Conservation (phyloP, 2,329 filamentous ascomycete genomes). For the Didymella lethalis region DNA sequence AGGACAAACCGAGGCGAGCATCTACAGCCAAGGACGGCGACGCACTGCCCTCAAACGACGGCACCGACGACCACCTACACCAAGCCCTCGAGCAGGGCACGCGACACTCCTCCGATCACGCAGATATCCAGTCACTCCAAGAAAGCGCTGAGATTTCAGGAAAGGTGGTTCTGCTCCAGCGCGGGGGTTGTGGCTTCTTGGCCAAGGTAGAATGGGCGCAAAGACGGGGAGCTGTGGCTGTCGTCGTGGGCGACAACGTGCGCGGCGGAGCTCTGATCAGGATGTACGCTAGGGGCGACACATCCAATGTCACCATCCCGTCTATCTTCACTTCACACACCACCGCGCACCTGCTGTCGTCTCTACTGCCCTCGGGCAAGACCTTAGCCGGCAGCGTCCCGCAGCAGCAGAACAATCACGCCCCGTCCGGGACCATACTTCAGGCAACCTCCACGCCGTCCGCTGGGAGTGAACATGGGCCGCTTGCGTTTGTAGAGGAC, state of each 20-base stretch:
- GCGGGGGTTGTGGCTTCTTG: constrained; percentile 93
- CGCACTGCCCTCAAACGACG: constrained; percentile 64
- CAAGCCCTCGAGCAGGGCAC: constrained; percentile 53
- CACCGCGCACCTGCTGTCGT: constrained; percentile 90
- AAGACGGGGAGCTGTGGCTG: constrained; percentile 81
- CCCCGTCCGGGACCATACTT: constrained; percentile 3
- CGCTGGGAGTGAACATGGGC: constrained; percentile 22
- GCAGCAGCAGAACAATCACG: constrained; percentile 64
- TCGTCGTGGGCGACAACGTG: constrained; percentile 94
- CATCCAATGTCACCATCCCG: constrained; percentile 92
- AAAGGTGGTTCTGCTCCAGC: constrained; percentile 88
- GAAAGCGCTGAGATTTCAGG: constrained; percentile 91
- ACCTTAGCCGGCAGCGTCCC: constrained; percentile 62
- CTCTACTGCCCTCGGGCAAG: constrained; percentile 69
- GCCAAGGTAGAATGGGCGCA: constrained; percentile 99
- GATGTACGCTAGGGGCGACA: constrained; percentile 98
- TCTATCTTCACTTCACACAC: constrained; percentile 95
- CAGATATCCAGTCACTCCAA: constrained; percentile 90
- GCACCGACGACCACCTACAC: constrained; percentile 83
- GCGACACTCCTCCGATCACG: constrained; percentile 60
- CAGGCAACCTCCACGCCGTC: constrained; percentile 1
- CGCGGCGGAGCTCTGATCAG: constrained; percentile 89
- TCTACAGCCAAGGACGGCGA: neutral
- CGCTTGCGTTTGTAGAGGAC: neutral
- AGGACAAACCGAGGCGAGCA: constrained; percentile 14